Evolutionary conservation across 495 filamentous ascomycete genomes (phyloP).

Genomic region (Lepidopterella palustris): DNA sequence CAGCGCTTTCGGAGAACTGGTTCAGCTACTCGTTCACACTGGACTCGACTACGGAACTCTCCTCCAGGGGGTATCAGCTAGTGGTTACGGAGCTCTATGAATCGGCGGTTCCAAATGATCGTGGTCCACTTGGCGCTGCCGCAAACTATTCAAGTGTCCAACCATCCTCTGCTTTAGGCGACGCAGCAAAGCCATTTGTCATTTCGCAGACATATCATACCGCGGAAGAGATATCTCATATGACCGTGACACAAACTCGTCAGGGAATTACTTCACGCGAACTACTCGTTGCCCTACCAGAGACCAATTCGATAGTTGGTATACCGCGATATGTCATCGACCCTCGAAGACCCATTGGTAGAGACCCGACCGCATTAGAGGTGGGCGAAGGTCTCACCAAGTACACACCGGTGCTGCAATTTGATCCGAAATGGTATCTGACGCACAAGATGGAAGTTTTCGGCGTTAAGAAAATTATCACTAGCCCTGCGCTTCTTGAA

Average conservation of each 20-base stretch:
- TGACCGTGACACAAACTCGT: constrained; percentile 79
- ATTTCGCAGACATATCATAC: constrained; percentile 75
- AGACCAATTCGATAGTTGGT: constrained; percentile 62
- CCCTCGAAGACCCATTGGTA: constrained; percentile 77
- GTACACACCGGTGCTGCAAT: constrained; percentile 70
- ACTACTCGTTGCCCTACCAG: constrained; percentile 68
- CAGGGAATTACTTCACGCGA: constrained; percentile 88
- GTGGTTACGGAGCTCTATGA: constrained; percentile 86
- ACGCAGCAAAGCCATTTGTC: constrained; percentile 56
- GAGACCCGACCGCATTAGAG: constrained; percentile 74
- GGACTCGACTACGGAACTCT: constrained; percentile 39
- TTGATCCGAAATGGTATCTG: constrained; percentile 74
- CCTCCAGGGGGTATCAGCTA: constrained; percentile 78
- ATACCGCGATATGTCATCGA: constrained; percentile 76
- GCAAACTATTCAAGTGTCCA: constrained; percentile 67
- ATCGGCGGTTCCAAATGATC: constrained; percentile 73
- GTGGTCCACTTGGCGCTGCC: constrained; percentile 64
- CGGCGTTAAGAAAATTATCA: constrained; percentile 65
- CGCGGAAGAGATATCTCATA: constrained; percentile 63
- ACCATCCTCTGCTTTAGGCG: constrained; percentile 43
- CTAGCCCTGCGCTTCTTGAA: constrained; percentile 73
- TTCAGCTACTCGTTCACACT: constrained; percentile 75
- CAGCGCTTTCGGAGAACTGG: constrained; percentile 88
- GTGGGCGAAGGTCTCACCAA: constrained; percentile 73
- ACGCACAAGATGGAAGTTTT: constrained; percentile 78